Base-by-base conservation (phyloP, 2,329 filamentous ascomycete species). In the Xylariomycetidae sp. region DNA sequence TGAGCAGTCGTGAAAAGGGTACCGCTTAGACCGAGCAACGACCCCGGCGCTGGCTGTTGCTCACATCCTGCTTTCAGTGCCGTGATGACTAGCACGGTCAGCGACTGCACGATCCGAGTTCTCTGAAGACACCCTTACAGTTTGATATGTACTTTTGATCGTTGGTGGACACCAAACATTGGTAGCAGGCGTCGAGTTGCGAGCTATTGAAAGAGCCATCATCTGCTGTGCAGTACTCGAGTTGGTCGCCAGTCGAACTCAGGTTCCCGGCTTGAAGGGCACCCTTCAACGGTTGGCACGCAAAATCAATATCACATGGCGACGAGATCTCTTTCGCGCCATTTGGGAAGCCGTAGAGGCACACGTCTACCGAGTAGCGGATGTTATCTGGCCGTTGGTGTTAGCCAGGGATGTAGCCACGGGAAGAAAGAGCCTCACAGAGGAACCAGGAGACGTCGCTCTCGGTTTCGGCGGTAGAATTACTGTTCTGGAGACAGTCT, bases 1-100 rank as follows among this genome's bases (percentile, higher is more conserved):
- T 46, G 25, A 0, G 42, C 35, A 0, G 42, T 42, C 0, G 58
- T 50, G 44, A 72, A 75, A 10, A 72, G 46, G 0, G 59, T 54
- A 7, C 62, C 63, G 12, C 56, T 67, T 1, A 74, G 46, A 3
- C 62, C 54, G 6, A 74, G 29, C 0, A 60, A 19, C 0, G 35
- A 39, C 0, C 70, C 69, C 0, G 59, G 19, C 0, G 50, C 19
- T 0, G 68, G 68, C 3, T 57, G 48, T 19, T 73, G 68, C 6
- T 65, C 33, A 28, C 71, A 75, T 0, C 67, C 70, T 1, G 65
- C 68, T 10, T 62, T 49, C 0, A 75, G 53, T 0, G 67, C 67
- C 2, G 60, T 55, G 34, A 74, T 44, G 43, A 74, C 70, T 74
- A 19, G 18, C 5, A 28, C 5, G 5, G 10, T 32, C n/a, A n/a